phyloP scores from a whole-genome alignment of 2,329 filamentous ascomycete genomes.

The Paraphoma chrysanthemicola region DNA sequence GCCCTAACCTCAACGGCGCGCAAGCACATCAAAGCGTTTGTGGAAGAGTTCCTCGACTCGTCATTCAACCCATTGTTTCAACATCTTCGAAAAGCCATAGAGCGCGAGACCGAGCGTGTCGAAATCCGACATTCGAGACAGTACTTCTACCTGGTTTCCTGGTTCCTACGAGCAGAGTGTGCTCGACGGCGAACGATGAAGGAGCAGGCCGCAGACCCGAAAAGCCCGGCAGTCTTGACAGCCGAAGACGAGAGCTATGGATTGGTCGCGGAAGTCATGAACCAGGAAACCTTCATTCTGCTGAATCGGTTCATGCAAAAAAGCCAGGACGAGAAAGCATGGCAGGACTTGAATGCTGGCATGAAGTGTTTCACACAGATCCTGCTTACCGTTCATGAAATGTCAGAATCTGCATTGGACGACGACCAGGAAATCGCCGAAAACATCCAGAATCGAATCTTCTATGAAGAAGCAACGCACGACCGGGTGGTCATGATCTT shows the following conservation, averaged over 20 bases:
- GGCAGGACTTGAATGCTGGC: constrained; percentile 83
- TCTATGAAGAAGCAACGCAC: constrained; percentile 95
- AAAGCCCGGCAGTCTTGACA: constrained; percentile 47
- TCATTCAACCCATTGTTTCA: constrained; percentile 90
- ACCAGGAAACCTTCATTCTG: constrained; percentile 93
- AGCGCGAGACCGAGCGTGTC: constrained; percentile 85
- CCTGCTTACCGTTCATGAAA: constrained; percentile 88
- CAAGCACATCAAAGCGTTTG: constrained; percentile 79
- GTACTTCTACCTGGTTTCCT: constrained; percentile 90
- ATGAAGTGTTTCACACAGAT: constrained; percentile 97
- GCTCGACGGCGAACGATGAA: constrained; percentile 65
- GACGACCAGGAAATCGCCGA: constrained; percentile 98
- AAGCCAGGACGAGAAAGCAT: constrained; percentile 81
- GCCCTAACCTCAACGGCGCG: constrained; percentile 76
- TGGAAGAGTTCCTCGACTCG: constrained; percentile 92
- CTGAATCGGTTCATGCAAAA: constrained; percentile 83
- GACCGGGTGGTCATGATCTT: constrained; percentile 83
- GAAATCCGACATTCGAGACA: constrained; percentile 79
- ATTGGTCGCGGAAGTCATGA: constrained; percentile 85
- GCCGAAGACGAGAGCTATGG: constrained; percentile 76
- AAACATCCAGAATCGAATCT: constrained; percentile 95
- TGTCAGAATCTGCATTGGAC: constrained; percentile 81
- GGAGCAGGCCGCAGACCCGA: constrained; percentile 62
- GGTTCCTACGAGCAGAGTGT: constrained; percentile 90
- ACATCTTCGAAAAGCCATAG: constrained; percentile 86